Conservation (phyloP, 2,329 filamentous ascomycete species). For the Orbilia blumenaviensis region DNA sequence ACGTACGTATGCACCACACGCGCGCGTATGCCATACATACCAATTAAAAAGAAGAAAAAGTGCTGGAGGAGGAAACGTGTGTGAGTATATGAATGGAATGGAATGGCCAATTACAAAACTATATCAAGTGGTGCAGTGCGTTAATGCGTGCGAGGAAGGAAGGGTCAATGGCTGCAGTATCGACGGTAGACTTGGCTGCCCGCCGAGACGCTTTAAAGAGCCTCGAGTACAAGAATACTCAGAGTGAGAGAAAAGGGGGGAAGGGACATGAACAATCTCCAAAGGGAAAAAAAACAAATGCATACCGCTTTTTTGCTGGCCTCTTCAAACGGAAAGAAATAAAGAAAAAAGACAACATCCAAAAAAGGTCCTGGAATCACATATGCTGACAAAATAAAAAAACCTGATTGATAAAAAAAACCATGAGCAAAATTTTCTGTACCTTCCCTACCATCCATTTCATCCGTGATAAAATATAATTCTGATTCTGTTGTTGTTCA, state of each 20-base stretch:
- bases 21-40: too few relatives aligned
- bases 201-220: too few relatives aligned
- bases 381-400: slow-evolving; percentile 16
- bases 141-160: slow-evolving; percentile 5
- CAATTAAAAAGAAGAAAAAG: neutral
- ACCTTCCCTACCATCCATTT: neutral
- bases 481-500: too few relatives aligned
- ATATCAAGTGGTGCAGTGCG: too few relatives aligned
- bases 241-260: neutral
- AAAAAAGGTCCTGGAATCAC: slow-evolving; percentile 1
- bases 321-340: slow-evolving; percentile 14
- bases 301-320: slow-evolving; percentile 31
- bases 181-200: neutral
- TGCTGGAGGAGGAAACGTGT: neutral
- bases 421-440: neutral
- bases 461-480: slow-evolving; percentile 1
- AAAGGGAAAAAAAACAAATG: too few relatives aligned
- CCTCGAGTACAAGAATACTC: slow-evolving; percentile 13
- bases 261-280: slow-evolving; percentile 7
- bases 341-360: neutral
- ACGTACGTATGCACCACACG: too few relatives aligned
- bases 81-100: neutral
- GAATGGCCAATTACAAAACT: too few relatives aligned
- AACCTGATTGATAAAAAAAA: slow-evolving; percentile 5
- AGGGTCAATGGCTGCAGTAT: too few relatives aligned